A percentile compares a stretch with the other conserved stretches of the same genome.
Evolutionary conservation across 2,329 filamentous ascomycete genomes (phyloP).

Genomic region (Hypoxylon sp.): DNA sequence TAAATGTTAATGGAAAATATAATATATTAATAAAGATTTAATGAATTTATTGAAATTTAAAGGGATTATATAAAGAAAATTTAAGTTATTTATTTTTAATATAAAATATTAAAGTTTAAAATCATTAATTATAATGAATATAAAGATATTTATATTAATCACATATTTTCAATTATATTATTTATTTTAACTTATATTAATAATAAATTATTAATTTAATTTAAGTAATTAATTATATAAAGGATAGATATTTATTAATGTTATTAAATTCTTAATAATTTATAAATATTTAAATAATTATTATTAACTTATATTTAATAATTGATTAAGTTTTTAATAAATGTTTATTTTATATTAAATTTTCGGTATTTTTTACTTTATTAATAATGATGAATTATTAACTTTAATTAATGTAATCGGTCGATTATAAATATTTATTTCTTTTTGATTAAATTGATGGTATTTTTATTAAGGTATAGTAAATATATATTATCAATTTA

Average conservation of each 20-base stretch:
- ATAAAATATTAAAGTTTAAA: too few species aligned
- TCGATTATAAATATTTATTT: too few species aligned
- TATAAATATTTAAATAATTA: too few species aligned
- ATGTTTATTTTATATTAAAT: too few species aligned
- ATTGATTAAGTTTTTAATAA: too few species aligned
- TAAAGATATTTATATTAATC: slow-evolving; percentile 1
- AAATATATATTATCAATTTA: too few species aligned
- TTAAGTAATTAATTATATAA: background rate
- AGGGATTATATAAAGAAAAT: background rate
- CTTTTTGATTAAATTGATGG: background rate
- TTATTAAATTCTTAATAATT: too few species aligned
- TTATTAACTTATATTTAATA: too few species aligned
- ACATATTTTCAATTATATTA: slow-evolving; percentile 1
- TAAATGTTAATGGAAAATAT: slow-evolving; percentile 1
- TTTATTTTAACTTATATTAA: background rate
- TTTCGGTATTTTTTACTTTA: too few species aligned
- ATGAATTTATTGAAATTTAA: slow-evolving; percentile 1
- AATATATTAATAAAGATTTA: background rate
- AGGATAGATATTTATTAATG: too few species aligned
- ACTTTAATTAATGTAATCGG: too few species aligned
- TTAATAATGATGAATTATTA: background rate
- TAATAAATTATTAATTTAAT: slow-evolving; percentile 4
- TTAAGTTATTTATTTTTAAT: background rate
- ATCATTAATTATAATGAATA: background rate
- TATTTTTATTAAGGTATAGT: background rate